Conservation (phyloP, 2,329 filamentous ascomycete genomes). For the Fusarium mundagurra region DNA sequence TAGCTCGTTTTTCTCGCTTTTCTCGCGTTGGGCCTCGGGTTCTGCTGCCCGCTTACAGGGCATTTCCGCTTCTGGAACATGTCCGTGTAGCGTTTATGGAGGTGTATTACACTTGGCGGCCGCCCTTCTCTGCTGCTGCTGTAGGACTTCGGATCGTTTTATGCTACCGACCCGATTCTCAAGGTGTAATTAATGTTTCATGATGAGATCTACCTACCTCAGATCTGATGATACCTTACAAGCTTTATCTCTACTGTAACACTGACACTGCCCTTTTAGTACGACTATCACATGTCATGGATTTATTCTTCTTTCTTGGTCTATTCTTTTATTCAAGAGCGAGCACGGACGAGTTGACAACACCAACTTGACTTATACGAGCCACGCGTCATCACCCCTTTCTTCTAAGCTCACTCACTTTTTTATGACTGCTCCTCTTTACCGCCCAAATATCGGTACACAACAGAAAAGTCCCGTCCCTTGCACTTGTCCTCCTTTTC, state of each 20-base stretch:
- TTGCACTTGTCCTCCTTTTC: slow-evolving; percentile 69
- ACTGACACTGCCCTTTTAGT: neutral
- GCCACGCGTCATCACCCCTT: neutral
- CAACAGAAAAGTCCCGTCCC: slow-evolving; percentile 82
- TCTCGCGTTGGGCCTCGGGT: slow-evolving; percentile 12
- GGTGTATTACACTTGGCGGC: slow-evolving; percentile 22
- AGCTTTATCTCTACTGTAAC: neutral
- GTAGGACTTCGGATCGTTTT: slow-evolving; percentile 24
- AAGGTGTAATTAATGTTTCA: neutral
- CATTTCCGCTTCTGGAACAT: neutral
- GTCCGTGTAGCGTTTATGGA: neutral
- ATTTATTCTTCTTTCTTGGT: neutral
- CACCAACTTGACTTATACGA: neutral
- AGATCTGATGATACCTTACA: neutral
- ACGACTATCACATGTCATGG: neutral
- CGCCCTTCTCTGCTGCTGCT: slow-evolving; percentile 19
- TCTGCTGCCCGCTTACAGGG: neutral
- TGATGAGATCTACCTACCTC: neutral
- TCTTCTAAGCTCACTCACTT: neutral
- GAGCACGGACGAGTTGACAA: neutral
- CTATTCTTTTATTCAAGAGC: neutral
- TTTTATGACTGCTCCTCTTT: slow-evolving; percentile 50
- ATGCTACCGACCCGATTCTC: slow-evolving; percentile 14
- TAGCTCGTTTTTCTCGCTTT: slow-evolving; percentile 12
- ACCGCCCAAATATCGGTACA: slow-evolving; percentile 76